Percentiles rank a stretch among this genome's conserved stretches.
Conservation (phyloP, 768 basidiomycete genomes). For the Basidioascus undulatus region DNA sequence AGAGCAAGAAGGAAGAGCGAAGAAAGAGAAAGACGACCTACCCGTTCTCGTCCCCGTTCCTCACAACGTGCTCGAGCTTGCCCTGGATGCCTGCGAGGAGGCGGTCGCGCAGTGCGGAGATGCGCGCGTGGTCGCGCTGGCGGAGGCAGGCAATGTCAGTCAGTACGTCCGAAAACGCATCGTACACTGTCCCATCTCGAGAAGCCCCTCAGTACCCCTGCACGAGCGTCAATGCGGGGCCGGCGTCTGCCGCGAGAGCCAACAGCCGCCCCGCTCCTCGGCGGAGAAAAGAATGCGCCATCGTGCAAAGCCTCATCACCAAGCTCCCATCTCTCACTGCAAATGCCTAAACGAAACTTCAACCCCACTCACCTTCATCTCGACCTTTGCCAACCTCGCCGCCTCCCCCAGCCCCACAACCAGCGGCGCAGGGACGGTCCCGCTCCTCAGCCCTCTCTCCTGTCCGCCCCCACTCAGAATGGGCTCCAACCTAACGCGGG, state of each 20-base stretch:
- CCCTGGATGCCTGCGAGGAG: slow-evolving; percentile 58
- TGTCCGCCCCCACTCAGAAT: slow-evolving; percentile 91
- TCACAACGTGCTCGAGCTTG: slow-evolving; percentile 67
- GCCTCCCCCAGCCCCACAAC: slow-evolving; percentile 89
- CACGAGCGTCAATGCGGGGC: slow-evolving; percentile 36
- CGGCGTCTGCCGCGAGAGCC: not conserved
- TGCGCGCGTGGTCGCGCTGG: slow-evolving; percentile 55
- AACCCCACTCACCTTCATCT: slow-evolving; percentile 59
- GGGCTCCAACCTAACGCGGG: slow-evolving; percentile 80
- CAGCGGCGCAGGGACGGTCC: slow-evolving; percentile 71
- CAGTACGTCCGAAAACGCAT: not conserved
- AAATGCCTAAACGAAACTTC: too few relatives aligned
- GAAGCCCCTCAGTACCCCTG: slow-evolving; percentile 65
- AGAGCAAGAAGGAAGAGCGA: not conserved
- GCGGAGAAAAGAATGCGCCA: too few relatives aligned
- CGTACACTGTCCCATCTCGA: not conserved
- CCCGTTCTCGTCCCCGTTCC: slow-evolving; percentile 76
- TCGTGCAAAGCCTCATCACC: too few relatives aligned
- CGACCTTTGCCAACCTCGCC: slow-evolving; percentile 64
- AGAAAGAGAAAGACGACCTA: slow-evolving; percentile 45
- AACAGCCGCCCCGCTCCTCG: slow-evolving; percentile 14
- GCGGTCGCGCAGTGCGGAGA: slow-evolving; percentile 50
- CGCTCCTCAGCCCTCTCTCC: slow-evolving; percentile 79
- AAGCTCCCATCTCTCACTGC: too few relatives aligned
- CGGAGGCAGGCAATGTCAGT: slow-evolving; percentile 2